A percentile compares a stretch with the other conserved stretches of the same genome.
Conservation (phyloP, 2,329 filamentous ascomycete species). For the Penicillium sp. region DNA sequence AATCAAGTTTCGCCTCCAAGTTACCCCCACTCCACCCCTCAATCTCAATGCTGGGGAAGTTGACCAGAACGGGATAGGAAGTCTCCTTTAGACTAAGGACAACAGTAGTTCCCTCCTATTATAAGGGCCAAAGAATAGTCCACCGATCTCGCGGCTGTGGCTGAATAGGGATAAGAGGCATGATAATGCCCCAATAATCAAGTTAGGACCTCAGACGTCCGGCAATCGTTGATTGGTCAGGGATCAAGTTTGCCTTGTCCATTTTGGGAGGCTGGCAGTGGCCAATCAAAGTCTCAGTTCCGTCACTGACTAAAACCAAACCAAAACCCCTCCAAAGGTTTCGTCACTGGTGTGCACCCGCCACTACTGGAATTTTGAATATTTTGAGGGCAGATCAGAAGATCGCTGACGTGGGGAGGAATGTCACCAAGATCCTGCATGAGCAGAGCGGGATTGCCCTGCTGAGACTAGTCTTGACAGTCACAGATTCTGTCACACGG, state of each 20-base stretch:
- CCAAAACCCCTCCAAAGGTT: not conserved
- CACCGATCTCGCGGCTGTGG: constrained; percentile 20
- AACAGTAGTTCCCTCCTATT: not conserved
- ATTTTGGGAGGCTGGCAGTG: constrained; percentile 2
- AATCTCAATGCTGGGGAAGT: constrained; percentile 10
- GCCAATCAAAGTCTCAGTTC: constrained; percentile 4
- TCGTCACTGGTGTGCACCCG: constrained; percentile 5
- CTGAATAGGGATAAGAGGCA: not conserved
- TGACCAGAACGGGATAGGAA: constrained; percentile 7
- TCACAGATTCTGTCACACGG: not conserved
- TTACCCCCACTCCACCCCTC: constrained; percentile 11
- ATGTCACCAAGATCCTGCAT: not conserved
- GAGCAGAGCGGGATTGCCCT: not conserved
- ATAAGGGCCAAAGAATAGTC: not conserved
- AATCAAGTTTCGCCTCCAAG: constrained; percentile 7
- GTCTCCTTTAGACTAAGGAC: no score
- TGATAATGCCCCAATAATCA: no score
- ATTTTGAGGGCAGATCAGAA: constrained; percentile 27
- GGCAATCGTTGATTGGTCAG: not conserved
- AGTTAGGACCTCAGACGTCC: not conserved
- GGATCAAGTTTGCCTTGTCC: constrained; percentile 2
- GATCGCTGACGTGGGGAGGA: constrained; percentile 27
- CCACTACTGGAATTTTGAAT: not conserved
- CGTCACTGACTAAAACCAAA: constrained; percentile 12
- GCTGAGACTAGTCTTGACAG: not conserved